phyloP scores from a whole-genome alignment of 768 basidiomycete genomes.

The Podaxis mareebaensis region DNA sequence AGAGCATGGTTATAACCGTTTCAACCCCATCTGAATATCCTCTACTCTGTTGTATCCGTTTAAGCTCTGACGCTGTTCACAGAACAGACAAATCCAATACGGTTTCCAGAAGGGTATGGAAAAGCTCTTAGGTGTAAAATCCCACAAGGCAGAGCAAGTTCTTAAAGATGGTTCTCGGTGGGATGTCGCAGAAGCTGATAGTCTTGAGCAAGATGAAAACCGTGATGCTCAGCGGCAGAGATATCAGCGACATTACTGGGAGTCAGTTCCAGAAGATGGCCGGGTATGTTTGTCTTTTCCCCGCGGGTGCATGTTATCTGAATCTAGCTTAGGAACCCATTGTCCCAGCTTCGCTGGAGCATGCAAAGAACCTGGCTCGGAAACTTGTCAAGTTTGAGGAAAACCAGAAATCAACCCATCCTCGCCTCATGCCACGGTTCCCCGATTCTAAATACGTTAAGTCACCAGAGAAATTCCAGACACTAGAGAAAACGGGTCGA shows the following conservation, averaged over 20 bases:
- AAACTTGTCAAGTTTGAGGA: constrained; percentile 33
- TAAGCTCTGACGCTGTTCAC: constrained; percentile 5
- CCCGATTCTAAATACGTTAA: constrained; percentile 37
- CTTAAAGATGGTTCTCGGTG: constrained; percentile 19
- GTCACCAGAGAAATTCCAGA: constrained; percentile 36
- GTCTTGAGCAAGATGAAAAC: constrained; percentile 55
- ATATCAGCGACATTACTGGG: constrained; percentile 79
- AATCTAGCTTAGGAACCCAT: constrained; percentile 53
- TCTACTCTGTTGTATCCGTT: constrained; percentile 1
- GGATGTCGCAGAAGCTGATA: constrained; percentile 63
- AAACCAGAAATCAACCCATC: constrained; percentile 36
- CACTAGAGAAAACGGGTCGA: constrained; percentile 44
- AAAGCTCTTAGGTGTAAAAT: constrained; percentile 60
- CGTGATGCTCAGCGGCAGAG: constrained; percentile 58
- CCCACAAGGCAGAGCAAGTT: constrained; percentile 21
- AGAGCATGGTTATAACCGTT: constrained; percentile 58
- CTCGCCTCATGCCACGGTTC: constrained; percentile 38
- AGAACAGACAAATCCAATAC: constrained; percentile 73
- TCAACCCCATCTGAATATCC: constrained; percentile 70
- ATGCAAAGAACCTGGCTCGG: constrained; percentile 41
- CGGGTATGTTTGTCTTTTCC: constrained; percentile 40
- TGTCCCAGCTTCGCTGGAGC: constrained; percentile 55
- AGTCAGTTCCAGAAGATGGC: constrained; percentile 68
- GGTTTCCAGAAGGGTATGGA: constrained; percentile 87
- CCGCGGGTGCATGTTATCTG: constrained; percentile 6